These are phyloP conservation scores for Paspalum vaginatum DNA, from an alignment of 176 grass and related monocot species.

Conservation along the genomic window DNA sequence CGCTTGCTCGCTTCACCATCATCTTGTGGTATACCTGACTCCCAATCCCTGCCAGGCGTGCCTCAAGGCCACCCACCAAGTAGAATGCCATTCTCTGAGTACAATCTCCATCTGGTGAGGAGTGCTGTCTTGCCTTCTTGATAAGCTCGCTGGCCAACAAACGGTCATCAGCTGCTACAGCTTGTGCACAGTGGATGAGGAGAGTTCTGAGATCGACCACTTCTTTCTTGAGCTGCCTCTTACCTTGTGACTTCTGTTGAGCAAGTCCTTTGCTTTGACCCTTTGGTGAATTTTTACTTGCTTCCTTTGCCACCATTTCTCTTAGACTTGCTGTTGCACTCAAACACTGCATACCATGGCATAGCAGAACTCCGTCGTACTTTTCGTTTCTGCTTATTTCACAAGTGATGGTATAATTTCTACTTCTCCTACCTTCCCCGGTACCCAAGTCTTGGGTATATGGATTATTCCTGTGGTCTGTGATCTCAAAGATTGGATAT, in stretches of 20 bases:
- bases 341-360: not conserved
- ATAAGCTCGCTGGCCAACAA: conserved; percentile 36
- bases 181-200: conserved; percentile 65
- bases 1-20: not conserved
- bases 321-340: conserved; percentile 1
- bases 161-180: conserved; percentile 49
- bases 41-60: conserved; percentile 56
- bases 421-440: conserved; percentile 52
- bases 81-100: conserved; percentile 57
- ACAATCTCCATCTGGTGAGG: conserved; percentile 52
- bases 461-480: conserved; percentile 19
- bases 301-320: conserved; percentile 18
- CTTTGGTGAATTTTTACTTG: not conserved
- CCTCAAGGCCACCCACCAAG: conserved; percentile 60
- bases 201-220: conserved; percentile 54
- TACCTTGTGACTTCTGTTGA: conserved; percentile 23
- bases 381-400: conserved; percentile 48
- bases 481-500: conserved; percentile 25
- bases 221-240: conserved; percentile 44
- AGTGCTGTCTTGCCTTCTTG: conserved; percentile 48
- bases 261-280: conserved; percentile 7
- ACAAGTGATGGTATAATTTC: conserved; percentile 37
- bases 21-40: conserved; percentile 51
- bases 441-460: conserved; percentile 37
- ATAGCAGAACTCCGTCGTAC: conserved; percentile 59